A percentile compares a stretch with the other conserved stretches of the same genome.
phyloP scores from a whole-genome alignment of 305 asterid species.

The Solanum hybrid region DNA sequence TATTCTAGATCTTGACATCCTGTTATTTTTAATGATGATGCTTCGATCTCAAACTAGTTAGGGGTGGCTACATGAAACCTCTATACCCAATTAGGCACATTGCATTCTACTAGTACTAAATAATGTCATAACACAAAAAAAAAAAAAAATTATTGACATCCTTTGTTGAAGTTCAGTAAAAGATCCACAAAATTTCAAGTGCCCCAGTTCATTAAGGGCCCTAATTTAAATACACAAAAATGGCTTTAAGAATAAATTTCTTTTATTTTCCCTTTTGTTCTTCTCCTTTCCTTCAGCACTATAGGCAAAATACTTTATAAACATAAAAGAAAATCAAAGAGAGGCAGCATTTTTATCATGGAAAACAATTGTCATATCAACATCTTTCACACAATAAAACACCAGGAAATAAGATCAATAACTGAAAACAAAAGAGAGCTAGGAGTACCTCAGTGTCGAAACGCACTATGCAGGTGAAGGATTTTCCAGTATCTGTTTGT shows the following conservation, averaged over 20 bases:
- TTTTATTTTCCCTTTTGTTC: not conserved
- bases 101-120: not conserved
- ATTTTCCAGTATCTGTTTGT: conserved; percentile 59
- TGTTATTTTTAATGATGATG: not conserved
- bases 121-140: not conserved
- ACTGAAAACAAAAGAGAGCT: not conserved
- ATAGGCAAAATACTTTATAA: not conserved
- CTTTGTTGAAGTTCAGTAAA: not conserved
- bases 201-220: not conserved
- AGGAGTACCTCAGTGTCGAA: conserved; percentile 83
- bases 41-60: not conserved
- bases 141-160: not conserved
- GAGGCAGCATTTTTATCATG: not conserved
- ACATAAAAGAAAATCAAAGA: not conserved
- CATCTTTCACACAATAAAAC: not conserved
- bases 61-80: not conserved
- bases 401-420: not conserved
- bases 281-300: not conserved
- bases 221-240: not conserved
- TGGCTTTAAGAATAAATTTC: not conserved
- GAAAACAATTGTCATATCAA: not conserved
- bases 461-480: conserved; percentile 76
- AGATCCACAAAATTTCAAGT: not conserved
- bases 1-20: not conserved
- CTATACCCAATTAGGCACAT: not conserved